These are phyloP conservation scores for Amoebophrya sp. DNA, from an alignment of 169 alveolate genomes.

Conservation along the genomic window DNA sequence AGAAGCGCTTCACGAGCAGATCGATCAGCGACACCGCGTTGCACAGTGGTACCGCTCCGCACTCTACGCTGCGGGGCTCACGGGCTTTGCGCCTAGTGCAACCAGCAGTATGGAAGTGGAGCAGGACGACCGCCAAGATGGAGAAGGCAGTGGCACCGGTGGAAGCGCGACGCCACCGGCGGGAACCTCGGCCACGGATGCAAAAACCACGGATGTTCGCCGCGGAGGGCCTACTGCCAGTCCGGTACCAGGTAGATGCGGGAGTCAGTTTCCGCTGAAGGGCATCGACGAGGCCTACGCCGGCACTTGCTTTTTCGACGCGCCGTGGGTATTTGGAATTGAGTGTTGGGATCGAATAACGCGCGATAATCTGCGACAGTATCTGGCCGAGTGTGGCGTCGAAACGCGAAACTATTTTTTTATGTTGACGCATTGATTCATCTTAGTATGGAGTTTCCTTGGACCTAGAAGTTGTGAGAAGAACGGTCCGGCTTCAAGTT, in stretches of 20 bases:
- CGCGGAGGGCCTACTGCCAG: slow-evolving; percentile 34
- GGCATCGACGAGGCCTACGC: neutral
- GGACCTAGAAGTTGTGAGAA: neutral
- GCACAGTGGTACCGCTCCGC: neutral
- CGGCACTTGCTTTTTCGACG: slow-evolving; percentile 30
- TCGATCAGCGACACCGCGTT: neutral
- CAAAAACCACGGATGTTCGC: neutral
- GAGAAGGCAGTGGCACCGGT: too few species aligned
- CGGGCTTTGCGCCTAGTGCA: neutral
- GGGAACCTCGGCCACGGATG: neutral
- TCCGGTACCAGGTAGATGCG: too few species aligned
- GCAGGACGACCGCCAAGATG: slow-evolving; percentile 36
- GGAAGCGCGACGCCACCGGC: too few species aligned
- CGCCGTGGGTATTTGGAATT: slow-evolving; percentile 50
- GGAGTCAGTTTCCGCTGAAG: neutral
- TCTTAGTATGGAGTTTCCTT: neutral
- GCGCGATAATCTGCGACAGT: slow-evolving; percentile 43
- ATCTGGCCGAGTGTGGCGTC: slow-evolving; percentile 36
- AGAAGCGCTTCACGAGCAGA: neutral
- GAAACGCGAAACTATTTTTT: slow-evolving; percentile 40
- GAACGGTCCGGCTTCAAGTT: neutral
- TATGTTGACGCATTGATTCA: neutral
- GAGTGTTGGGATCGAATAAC: slow-evolving; percentile 34
- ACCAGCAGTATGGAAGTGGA: slow-evolving; percentile 25
- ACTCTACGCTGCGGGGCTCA: neutral